These are phyloP conservation scores for Lentinula sp. DNA, from an alignment of 768 basidiomycete genomes.

Conservation along the genomic window DNA sequence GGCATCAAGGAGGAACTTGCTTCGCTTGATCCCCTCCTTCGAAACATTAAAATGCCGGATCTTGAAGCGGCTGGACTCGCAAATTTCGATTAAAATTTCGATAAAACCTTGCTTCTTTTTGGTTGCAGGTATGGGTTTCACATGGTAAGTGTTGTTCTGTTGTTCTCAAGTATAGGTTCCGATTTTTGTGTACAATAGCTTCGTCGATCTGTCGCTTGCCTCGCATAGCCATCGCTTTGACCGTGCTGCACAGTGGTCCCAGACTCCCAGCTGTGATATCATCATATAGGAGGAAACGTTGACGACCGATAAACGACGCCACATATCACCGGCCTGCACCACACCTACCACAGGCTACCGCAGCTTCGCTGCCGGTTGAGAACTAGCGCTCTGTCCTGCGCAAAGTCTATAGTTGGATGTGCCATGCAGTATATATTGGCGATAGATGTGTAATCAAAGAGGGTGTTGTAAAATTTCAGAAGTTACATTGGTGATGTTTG, in stretches of 20 bases:
- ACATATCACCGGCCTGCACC: no score
- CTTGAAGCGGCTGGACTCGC: conserved; percentile 14
- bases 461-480: no score
- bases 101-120: not conserved
- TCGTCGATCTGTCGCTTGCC: not conserved
- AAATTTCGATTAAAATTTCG: conserved; percentile 1
- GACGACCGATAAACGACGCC: no score
- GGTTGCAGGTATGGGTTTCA: not conserved
- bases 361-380: not conserved
- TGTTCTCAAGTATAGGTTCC: not conserved
- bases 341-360: not conserved
- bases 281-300: no score
- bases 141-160: not conserved
- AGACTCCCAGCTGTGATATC: no score
- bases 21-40: conserved; percentile 71
- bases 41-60: conserved; percentile 42
- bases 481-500: no score
- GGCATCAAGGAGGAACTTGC: conserved; percentile 80
- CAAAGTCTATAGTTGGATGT: not conserved
- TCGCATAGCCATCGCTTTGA: not conserved
- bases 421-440: no score
- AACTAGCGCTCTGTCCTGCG: not conserved
- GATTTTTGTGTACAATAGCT: not conserved
- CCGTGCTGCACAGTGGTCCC: not conserved
- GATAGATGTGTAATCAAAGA: no score